Percentiles rank a stretch among this genome's conserved stretches.
Conservation (phyloP, 192 early-diverging fungal genomes). For the Gryganskiella cystojenkinii region DNA sequence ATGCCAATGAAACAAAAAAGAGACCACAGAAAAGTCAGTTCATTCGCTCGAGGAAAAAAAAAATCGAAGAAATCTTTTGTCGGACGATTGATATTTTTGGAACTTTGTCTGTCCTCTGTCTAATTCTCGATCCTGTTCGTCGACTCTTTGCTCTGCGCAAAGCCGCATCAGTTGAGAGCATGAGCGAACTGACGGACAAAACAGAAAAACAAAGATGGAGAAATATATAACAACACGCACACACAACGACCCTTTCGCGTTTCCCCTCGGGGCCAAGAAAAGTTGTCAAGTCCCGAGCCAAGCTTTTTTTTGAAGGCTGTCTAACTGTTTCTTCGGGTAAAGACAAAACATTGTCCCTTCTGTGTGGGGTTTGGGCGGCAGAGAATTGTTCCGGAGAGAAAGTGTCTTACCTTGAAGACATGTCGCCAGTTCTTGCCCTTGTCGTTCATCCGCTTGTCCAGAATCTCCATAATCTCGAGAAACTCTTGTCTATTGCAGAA, state of each 20-base stretch:
- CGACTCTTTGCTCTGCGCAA: not conserved
- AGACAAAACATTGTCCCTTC: not conserved
- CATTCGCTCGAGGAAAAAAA: too few species aligned
- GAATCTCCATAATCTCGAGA: constrained; percentile 97
- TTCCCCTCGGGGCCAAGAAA: not conserved
- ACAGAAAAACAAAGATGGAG: not conserved
- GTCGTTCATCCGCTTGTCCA: constrained; percentile 97
- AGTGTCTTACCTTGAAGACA: constrained; percentile 89
- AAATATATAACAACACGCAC: too few species aligned
- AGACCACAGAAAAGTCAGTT: too few species aligned
- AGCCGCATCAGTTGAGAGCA: not conserved
- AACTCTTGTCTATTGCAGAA: constrained; percentile 80
- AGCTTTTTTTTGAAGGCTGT: too few species aligned
- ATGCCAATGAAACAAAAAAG: constrained; percentile 7
- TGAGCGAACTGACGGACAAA: not conserved
- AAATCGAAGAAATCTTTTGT: too few species aligned
- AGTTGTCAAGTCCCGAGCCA: not conserved
- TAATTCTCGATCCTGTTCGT: not conserved
- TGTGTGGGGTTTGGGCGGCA: not conserved
- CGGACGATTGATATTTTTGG: not conserved
- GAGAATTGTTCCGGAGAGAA: not conserved
- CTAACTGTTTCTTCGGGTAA: too few species aligned
- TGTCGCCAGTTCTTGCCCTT: constrained; percentile 98
- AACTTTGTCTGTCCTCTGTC: not conserved
- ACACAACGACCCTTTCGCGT: too few species aligned